Conservation (phyloP, 1,284 basidiomycete genomes). For the Takashimella tepidaria region DNA sequence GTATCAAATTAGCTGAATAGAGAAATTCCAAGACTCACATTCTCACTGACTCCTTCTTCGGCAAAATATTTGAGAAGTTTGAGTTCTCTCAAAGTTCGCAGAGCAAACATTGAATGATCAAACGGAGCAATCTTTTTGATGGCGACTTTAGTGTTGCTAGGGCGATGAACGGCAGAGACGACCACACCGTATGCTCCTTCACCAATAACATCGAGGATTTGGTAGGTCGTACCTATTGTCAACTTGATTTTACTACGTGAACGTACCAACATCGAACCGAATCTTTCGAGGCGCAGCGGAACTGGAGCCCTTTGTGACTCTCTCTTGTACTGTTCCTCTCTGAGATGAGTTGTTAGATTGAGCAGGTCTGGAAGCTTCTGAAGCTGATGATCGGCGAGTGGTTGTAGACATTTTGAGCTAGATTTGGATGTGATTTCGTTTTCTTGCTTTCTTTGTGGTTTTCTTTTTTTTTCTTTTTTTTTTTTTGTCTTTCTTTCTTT, state of each 20-base stretch:
- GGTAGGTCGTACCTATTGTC: conserved; percentile 57
- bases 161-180: conserved; percentile 71
- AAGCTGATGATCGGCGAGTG: background rate
- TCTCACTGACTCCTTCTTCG: conserved; percentile 86
- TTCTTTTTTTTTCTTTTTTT: no score
- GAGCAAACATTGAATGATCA: conserved; percentile 86
- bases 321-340: conserved; percentile 22
- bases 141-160: conserved; percentile 73
- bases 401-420: background rate
- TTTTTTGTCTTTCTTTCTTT: no score
- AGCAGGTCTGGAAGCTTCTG: background rate
- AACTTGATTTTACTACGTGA: conserved; percentile 8
- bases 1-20: background rate
- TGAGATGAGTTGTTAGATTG: conserved; percentile 9
- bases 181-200: conserved; percentile 77
- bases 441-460: no score
- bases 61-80: conserved; percentile 87
- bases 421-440: no score
- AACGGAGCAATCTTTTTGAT: conserved; percentile 91
- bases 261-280: conserved; percentile 84
- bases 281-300: conserved; percentile 72
- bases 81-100: conserved; percentile 77
- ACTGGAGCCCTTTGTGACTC: conserved; percentile 34
- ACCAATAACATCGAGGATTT: conserved; percentile 87
- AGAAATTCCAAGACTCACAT: conserved; percentile 64